Percentiles rank a stretch among this genome's conserved stretches.
Evolutionary conservation across 2,329 filamentous ascomycete genomes (phyloP).

Genomic region (Colletotrichum costaricense): DNA sequence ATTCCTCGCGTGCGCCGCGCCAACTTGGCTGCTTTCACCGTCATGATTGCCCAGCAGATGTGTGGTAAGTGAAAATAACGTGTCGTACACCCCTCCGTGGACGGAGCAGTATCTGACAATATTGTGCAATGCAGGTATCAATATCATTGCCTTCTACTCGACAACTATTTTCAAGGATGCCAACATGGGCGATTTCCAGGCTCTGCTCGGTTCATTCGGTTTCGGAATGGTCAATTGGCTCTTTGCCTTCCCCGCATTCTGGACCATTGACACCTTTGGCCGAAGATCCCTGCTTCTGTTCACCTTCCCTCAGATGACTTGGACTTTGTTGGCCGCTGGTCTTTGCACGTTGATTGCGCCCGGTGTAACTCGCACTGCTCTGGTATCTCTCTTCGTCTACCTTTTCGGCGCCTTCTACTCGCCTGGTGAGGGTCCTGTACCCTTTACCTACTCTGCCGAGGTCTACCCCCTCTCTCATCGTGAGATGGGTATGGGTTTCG

Average conservation of each 20-base stretch:
- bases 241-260: slow-evolving; percentile 68
- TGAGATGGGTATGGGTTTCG: slow-evolving; percentile 78
- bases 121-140: slow-evolving; percentile 57
- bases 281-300: slow-evolving; percentile 65
- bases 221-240: slow-evolving; percentile 69
- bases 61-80: slow-evolving; percentile 54
- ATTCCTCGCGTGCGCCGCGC: slow-evolving; percentile 77
- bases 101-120: not conserved
- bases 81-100: not conserved
- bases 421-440: slow-evolving; percentile 70
- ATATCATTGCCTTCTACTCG: slow-evolving; percentile 82
- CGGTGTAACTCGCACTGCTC: slow-evolving; percentile 48
- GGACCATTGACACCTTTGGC: slow-evolving; percentile 63
- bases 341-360: slow-evolving; percentile 61
- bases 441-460: slow-evolving; percentile 76
- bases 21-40: slow-evolving; percentile 79
- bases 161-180: slow-evolving; percentile 71
- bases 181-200: slow-evolving; percentile 64
- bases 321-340: slow-evolving; percentile 68
- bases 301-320: slow-evolving; percentile 70
- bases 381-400: slow-evolving; percentile 60
- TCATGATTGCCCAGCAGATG: slow-evolving; percentile 85
- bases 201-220: slow-evolving; percentile 61
- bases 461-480: slow-evolving; percentile 78
- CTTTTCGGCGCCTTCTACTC: slow-evolving; percentile 43